Base-by-base conservation (phyloP, 140 eudicot species). In the Erigeron philadelphicus region DNA sequence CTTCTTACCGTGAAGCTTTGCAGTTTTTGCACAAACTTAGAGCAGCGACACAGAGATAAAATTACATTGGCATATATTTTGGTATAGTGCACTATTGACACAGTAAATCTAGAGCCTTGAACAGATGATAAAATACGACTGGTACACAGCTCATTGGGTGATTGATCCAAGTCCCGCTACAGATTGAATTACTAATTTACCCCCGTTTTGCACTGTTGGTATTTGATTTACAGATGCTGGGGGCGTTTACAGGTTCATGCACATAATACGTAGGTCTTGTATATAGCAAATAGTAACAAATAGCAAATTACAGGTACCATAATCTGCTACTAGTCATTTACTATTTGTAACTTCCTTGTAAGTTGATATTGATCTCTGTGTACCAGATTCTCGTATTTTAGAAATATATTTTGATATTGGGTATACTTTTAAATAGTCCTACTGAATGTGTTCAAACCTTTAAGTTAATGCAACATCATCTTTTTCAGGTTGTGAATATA, bases 1-100 rank as follows among this genome's bases (percentile, higher is more conserved):
- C 95, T 66, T 89, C 97, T 12, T 94, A 89, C 70, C 87, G 78
- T 70, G 99, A 94, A 75, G 83, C 87, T 11, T 64, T 94, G 68
- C 84, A 87, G 2, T 89, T 94, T 71, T 68, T 94, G 81, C 78
- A 79, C 18, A 93, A 81, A 75, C 84, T 93, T 75, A 85, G 78
- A 76, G 80, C 79, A 61, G 83, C 84, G 38, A 31, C 38, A 75
- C 56, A 75, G 52, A 45, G 56, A 48, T 75, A 72, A 76, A 43
- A 8, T 23, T 41, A 38, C n/a, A 12, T 13, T 15, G 17, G 11
- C 2, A 16, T 53, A 53, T 9, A 11, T 53, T 53, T n/a, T 7
- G 60, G 60, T 17, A 54, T 11, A 7, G 11, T 11, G 9, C 23
- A 7, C 61, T 15, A 16, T 54, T 21, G 42, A 58, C 0, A 58